These are phyloP conservation scores for Pythium apleroticum DNA, from an alignment of 352 stramenopile species.

Conservation along the genomic window DNA sequence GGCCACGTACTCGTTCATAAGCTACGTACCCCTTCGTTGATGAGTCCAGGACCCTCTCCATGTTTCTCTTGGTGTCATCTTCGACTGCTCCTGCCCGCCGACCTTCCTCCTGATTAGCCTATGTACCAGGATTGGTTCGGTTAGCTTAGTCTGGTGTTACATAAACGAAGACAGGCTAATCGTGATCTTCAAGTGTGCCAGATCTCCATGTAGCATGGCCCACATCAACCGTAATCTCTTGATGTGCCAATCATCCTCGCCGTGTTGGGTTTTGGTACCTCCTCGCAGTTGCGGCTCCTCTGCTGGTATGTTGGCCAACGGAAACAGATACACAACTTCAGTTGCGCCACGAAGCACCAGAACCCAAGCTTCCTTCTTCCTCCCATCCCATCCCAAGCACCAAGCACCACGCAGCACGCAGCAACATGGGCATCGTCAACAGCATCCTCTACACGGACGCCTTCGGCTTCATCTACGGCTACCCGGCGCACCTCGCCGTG, in stretches of 20 bases:
- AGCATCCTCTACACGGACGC: conserved; percentile 27
- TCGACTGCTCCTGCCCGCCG: no score
- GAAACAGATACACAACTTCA: conserved; percentile 1
- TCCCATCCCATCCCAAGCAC: background rate
- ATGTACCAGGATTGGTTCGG: no score
- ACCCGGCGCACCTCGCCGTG: conserved; percentile 58
- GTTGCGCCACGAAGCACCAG: conserved; percentile 1
- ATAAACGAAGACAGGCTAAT: background rate
- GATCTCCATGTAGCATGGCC: background rate
- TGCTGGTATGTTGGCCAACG: background rate
- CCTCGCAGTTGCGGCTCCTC: background rate
- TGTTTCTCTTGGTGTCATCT: no score
- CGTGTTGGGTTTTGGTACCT: no score
- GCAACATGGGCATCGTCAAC: conserved; percentile 35
- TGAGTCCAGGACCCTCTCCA: no score
- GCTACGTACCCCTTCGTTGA: no score
- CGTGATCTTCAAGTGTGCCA: background rate
- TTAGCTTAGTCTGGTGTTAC: no score
- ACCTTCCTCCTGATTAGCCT: no score
- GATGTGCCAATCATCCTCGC: conserved; percentile 4
- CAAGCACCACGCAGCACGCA: conserved; percentile 6
- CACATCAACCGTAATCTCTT: background rate
- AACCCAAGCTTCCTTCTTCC: conserved; percentile 6
- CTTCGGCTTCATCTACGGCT: conserved; percentile 44
- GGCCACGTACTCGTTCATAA: background rate